Percentiles rank a stretch among this genome's conserved stretches.
Conservation (phyloP, 2,329 filamentous ascomycete genomes). For the Trichoderma brevicompactum region DNA sequence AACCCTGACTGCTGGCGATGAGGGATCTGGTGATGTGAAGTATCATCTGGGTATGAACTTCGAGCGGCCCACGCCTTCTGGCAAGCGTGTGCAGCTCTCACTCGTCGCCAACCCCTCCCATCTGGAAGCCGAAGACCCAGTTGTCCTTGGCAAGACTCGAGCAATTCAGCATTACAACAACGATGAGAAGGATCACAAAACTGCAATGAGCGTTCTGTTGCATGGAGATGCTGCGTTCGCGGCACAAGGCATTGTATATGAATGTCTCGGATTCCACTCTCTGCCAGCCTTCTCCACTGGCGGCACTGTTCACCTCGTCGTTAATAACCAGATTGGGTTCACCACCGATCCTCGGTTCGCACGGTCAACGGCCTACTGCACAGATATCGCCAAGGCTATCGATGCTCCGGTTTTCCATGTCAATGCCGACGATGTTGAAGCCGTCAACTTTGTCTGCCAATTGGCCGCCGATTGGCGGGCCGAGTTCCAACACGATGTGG, state of each 20-base stretch:
- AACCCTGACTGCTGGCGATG: conserved; percentile 82
- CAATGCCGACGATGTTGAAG: conserved; percentile 97
- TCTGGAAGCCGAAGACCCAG: conserved; percentile 96
- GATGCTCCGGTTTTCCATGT: conserved; percentile 99
- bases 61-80: conserved; percentile 94
- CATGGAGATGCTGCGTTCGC: conserved; percentile 98
- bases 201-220: conserved; percentile 92
- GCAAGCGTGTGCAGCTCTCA: conserved; percentile 98
- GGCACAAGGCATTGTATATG: conserved; percentile 95
- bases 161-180: conserved; percentile 99
- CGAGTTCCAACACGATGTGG: conserved; percentile 97
- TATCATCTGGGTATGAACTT: conserved; percentile 99
- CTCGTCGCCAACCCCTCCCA: conserved; percentile 98
- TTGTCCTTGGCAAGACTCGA: conserved; percentile 95
- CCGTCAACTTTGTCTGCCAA: conserved; percentile 97
- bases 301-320: conserved; percentile 93
- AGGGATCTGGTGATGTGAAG: conserved; percentile 98
- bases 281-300: conserved; percentile 96
- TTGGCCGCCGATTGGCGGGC: conserved; percentile 97
- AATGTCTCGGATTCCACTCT: conserved; percentile 96
- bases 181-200: conserved; percentile 85
- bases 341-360: conserved; percentile 97
- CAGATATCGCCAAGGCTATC: conserved; percentile 98
- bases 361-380: conserved; percentile 97
- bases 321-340: conserved; percentile 99